phyloP scores from a whole-genome alignment of 352 stramenopile species.

The Phytophthora cajani region DNA sequence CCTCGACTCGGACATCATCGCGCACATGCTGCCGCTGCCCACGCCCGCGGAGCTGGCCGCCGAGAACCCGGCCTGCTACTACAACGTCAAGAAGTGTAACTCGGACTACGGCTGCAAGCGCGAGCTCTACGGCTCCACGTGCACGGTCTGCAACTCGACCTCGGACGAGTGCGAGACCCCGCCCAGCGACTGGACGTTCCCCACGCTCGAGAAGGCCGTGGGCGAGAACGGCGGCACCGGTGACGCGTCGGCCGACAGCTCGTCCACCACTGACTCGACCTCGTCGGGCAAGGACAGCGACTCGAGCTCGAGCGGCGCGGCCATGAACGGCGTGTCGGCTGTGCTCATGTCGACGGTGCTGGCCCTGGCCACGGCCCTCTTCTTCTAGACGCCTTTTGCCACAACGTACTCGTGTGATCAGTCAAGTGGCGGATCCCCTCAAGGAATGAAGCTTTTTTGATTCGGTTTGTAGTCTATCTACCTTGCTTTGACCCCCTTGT shows the following conservation, averaged over 20 bases:
- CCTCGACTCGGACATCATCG: constrained; percentile 40
- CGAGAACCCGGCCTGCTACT: constrained; percentile 74
- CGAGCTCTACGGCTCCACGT: constrained; percentile 69
- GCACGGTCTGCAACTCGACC: constrained; percentile 61
- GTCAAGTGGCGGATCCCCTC: no score
- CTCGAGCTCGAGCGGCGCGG: constrained; percentile 25
- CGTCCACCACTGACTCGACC: constrained; percentile 28
- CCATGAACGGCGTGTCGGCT: constrained; percentile 33
- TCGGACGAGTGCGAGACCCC: constrained; percentile 49
- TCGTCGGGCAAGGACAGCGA: constrained; percentile 20
- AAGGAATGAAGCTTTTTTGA: no score
- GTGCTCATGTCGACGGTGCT: constrained; percentile 38
- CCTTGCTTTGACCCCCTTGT: no score
- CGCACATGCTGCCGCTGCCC: constrained; percentile 63
- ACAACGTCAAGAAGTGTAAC: constrained; percentile 71
- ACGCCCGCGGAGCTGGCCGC: constrained; percentile 48
- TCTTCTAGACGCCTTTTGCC: constrained; percentile 32
- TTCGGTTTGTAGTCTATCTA: no score
- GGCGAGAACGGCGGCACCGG: constrained; percentile 57
- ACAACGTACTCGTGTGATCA: no score
- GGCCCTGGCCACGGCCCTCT: constrained; percentile 34
- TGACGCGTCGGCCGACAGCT: constrained; percentile 43
- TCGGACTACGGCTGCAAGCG: constrained; percentile 58
- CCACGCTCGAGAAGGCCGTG: constrained; percentile 54
- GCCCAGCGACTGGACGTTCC: constrained; percentile 58